Percentiles rank a stretch among this genome's conserved stretches.
These are phyloP conservation scores for Vitis hybrid DNA, from an alignment of 177 flowering plant species.

Conservation along the genomic window DNA sequence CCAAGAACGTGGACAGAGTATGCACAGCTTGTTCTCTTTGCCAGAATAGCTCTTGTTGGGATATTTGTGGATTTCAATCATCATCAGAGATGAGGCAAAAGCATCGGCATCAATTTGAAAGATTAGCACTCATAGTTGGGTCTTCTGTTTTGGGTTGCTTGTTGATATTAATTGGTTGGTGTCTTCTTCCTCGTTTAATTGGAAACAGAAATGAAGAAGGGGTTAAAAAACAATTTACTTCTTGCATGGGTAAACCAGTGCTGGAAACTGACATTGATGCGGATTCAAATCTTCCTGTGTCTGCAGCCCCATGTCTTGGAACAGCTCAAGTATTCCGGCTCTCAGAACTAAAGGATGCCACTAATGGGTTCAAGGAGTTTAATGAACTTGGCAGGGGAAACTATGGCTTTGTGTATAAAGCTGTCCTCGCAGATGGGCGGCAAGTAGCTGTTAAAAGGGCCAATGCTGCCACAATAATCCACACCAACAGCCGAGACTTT, in stretches of 20 bases:
- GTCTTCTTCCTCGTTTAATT: slow-evolving; percentile 43
- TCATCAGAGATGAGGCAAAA: slow-evolving; percentile 22
- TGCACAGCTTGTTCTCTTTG: slow-evolving; percentile 92
- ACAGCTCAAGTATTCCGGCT: slow-evolving; percentile 77
- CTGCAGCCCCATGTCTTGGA: slow-evolving; percentile 44
- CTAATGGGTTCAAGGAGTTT: slow-evolving; percentile 94
- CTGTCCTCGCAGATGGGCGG: slow-evolving; percentile 67
- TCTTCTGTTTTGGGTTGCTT: slow-evolving; percentile 45
- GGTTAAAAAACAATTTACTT: slow-evolving; percentile 34
- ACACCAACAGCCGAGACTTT: slow-evolving; percentile 67
- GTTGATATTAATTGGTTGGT: slow-evolving; percentile 47
- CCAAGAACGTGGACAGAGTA: slow-evolving; percentile 58
- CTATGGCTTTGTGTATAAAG: slow-evolving; percentile 92
- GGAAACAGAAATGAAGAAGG: slow-evolving; percentile 28
- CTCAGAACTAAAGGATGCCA: slow-evolving; percentile 85
- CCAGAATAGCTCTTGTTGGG: slow-evolving; percentile 84
- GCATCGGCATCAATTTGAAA: slow-evolving; percentile 33
- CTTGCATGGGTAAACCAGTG: slow-evolving; percentile 49
- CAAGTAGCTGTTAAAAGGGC: slow-evolving; percentile 94
- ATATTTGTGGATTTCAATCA: slow-evolving; percentile 46
- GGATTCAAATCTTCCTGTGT: slow-evolving; percentile 29
- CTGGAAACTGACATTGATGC: slow-evolving; percentile 30
- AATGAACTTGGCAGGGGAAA: slow-evolving; percentile 94
- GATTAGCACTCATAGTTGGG: slow-evolving; percentile 42
- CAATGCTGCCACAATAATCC: slow-evolving; percentile 87